Percentiles rank a stretch among this genome's conserved stretches.
Evolutionary conservation across 1,139 yeast genomes (phyloP).

Genomic region (Saccharomyces uvarum): DNA sequence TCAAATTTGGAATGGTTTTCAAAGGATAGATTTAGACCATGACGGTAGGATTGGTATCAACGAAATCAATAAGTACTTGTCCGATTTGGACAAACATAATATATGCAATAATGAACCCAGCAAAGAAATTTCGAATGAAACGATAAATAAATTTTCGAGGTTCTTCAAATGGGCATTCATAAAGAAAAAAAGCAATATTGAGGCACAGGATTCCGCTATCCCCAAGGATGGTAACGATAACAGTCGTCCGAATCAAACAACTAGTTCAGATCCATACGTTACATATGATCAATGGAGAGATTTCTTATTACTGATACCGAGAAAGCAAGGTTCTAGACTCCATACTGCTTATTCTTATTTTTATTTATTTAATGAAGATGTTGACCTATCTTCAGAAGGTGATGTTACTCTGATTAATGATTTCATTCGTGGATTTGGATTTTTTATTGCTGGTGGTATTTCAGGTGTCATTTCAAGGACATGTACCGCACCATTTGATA

Average conservation of each 20-base stretch:
- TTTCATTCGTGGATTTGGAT: conserved; percentile 76
- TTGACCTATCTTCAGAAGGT: conserved; percentile 75
- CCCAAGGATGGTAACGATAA: conserved; percentile 43
- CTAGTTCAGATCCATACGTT: conserved; percentile 39
- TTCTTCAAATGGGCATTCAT: conserved; percentile 42
- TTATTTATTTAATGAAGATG: conserved; percentile 58
- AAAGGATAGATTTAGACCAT: conserved; percentile 60
- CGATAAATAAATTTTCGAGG: conserved; percentile 13
- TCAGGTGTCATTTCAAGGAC: conserved; percentile 97
- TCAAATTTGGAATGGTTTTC: conserved; percentile 65
- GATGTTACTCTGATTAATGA: conserved; percentile 81
- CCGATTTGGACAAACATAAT: conserved; percentile 25
- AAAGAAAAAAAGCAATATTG: conserved; percentile 43
- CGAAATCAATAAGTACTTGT: conserved; percentile 62
- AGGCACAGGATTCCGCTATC: background rate
- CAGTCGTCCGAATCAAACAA: conserved; percentile 4
- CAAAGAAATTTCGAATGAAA: conserved; percentile 4
- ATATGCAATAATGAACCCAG: conserved; percentile 1
- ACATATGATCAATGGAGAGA: conserved; percentile 84
- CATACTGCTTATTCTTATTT: conserved; percentile 69
- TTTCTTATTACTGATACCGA: conserved; percentile 73
- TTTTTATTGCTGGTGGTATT: conserved; percentile 86
- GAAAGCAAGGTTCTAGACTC: conserved; percentile 59
- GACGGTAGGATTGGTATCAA: conserved; percentile 64
- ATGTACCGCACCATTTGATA: conserved; percentile 93